Evolutionary conservation across 2,329 filamentous ascomycete genomes (phyloP), one percentile per base, ranked within the genome.

Genomic region (Apiospora marii): DNA sequence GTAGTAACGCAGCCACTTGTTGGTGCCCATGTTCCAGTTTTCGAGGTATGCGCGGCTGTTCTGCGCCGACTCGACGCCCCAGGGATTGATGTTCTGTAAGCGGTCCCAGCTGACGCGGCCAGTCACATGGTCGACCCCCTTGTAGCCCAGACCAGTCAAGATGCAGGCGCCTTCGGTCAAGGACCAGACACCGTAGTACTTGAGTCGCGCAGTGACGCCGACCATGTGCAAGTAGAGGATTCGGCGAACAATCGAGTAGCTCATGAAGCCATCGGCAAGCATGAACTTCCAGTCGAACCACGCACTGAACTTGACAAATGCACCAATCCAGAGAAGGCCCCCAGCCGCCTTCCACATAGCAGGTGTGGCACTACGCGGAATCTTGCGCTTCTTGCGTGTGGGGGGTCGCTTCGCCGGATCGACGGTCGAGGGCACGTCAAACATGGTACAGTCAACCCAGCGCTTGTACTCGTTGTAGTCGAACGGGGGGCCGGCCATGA

Each of bases 11-110:
- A 99, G 86, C 96, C 96, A 99, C 79, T 94, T 91, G 82, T 98
- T 99, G 16, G 96, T 99, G 83, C 98, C 98, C 85, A 98, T 98
- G 82, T 99, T 99, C 96, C 96, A 99, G 79, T 91, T 93, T 68
- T 92, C 96, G 3, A 99, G 88, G 78, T 96, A 98, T 1, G 91
- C 95, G 71, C 96, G 92, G n/a, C 94, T 93, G 81, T 98, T 99
- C 83, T 98, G 95, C 0, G 96, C 96, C 0, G 91, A 87, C 84
- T 99, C 96, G 41, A 99, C 93, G 2, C 90, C 91, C 88, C 91
- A 92, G 0, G 96, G 93, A 76, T 93, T 91, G 76, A 99, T 94
- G 80, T 99, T 99, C 77, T 94, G 92, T 24, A 98, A 86, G 41
- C 96, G 91, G 79, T 98, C 92, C 85, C 96, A 99, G 73, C 92